Percentiles rank a stretch among this genome's conserved stretches.
Evolutionary conservation across 331 rosid species (phyloP).

Genomic region (Rosa hybrid): DNA sequence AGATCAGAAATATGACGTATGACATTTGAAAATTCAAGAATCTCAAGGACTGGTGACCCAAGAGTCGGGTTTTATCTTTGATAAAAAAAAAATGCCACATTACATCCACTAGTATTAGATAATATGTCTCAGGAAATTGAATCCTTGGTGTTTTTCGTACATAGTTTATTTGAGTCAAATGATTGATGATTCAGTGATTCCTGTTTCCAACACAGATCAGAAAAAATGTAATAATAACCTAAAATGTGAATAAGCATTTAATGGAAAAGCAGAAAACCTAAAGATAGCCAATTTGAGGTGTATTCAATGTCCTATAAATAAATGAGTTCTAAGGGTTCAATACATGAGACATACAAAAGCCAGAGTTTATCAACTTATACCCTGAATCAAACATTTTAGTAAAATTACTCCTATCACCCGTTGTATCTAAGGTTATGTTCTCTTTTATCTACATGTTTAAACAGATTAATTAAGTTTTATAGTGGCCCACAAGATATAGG

Average conservation of each 20-base stretch:
- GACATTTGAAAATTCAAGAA: not conserved
- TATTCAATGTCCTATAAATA: not conserved
- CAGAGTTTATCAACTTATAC: not conserved
- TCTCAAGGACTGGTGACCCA: not conserved
- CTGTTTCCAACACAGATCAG: not conserved
- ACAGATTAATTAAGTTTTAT: not conserved
- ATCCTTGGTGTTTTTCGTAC: not conserved
- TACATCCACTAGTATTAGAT: not conserved
- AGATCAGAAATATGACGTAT: not conserved
- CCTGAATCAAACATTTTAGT: not conserved
- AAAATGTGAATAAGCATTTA: not conserved
- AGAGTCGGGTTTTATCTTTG: not conserved
- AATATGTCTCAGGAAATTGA: not conserved
- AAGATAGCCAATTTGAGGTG: not conserved
- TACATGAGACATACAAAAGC: not conserved
- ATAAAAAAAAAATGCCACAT: not conserved
- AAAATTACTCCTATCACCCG: not conserved
- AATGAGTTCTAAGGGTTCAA: not conserved
- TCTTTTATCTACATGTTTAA: not conserved
- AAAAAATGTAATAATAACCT: not conserved
- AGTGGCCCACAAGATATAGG: not conserved
- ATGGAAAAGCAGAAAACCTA: not conserved
- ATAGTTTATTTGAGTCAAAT: not conserved
- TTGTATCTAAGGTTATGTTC: not conserved
- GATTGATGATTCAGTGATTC: not conserved